Percentiles rank a stretch among this genome's conserved stretches.
Conservation (phyloP, 257 asterid species). For the Gardenia jasminoides region DNA sequence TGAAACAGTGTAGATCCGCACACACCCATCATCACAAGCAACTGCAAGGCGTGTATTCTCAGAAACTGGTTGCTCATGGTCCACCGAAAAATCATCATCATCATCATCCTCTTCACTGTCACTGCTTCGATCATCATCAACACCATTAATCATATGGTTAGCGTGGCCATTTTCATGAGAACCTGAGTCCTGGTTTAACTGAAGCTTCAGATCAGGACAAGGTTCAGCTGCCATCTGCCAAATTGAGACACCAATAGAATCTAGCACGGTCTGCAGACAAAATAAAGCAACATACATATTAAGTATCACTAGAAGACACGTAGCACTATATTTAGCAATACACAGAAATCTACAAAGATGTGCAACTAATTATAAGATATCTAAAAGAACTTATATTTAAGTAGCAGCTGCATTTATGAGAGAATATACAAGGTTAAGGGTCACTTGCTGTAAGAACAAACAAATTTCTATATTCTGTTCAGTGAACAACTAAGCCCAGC, state of each 20-base stretch:
- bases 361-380: background rate
- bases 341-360: background rate
- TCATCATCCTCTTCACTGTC: conserved; percentile 45
- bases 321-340: background rate
- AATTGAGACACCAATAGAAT: conserved; percentile 67
- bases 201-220: conserved; percentile 21
- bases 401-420: background rate
- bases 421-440: background rate
- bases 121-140: conserved; percentile 45
- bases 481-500: background rate
- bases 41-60: conserved; percentile 51
- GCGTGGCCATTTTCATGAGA: conserved; percentile 55
- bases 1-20: conserved; percentile 54
- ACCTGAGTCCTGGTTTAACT: conserved; percentile 23
- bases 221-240: conserved; percentile 96
- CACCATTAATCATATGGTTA: conserved; percentile 31
- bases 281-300: conserved; percentile 12
- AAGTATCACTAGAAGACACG: conserved; percentile 1
- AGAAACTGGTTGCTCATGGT: conserved; percentile 36
- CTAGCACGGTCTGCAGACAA: conserved; percentile 66
- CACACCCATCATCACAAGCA: conserved; percentile 96
- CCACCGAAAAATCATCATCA: conserved; percentile 38
- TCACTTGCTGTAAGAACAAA: background rate
- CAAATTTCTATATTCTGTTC: background rate
- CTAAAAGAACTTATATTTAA: background rate